A percentile compares a stretch with the other conserved stretches of the same genome.
Evolutionary conservation across 2,329 filamentous ascomycete genomes (phyloP).

Genomic region (Pestalotiopsis sp.): DNA sequence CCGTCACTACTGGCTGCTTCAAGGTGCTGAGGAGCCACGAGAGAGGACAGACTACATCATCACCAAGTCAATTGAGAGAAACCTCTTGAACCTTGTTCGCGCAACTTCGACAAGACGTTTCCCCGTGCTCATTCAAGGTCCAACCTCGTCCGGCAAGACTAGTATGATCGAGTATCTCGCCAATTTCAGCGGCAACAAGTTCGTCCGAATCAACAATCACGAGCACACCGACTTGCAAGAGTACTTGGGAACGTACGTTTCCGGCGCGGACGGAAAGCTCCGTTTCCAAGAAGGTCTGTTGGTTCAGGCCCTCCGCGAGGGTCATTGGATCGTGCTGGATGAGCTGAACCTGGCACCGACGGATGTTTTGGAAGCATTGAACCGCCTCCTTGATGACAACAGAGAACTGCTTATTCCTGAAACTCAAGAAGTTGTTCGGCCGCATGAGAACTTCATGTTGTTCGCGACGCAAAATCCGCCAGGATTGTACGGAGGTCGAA

Average conservation of each 20-base stretch:
- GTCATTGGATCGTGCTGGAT: slow-evolving; percentile 97
- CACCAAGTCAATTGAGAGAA: slow-evolving; percentile 91
- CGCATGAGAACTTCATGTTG: slow-evolving; percentile 94
- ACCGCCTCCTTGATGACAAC: slow-evolving; percentile 94
- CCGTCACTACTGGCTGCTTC: slow-evolving; percentile 86
- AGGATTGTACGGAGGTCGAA: slow-evolving; percentile 92
- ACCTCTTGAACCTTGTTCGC: slow-evolving; percentile 90
- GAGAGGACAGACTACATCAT: slow-evolving; percentile 92
- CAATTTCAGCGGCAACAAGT: slow-evolving; percentile 95
- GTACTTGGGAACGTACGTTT: slow-evolving; percentile 93
- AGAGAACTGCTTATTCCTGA: slow-evolving; percentile 94
- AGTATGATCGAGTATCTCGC: slow-evolving; percentile 99
- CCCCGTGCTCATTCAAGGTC: slow-evolving; percentile 93
- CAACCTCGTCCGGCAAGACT: slow-evolving; percentile 96
- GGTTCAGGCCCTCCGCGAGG: slow-evolving; percentile 88
- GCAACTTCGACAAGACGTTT: slow-evolving; percentile 91
- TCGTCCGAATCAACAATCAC: slow-evolving; percentile 98
- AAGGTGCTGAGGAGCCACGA: slow-evolving; percentile 68
- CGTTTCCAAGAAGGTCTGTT: slow-evolving; percentile 92
- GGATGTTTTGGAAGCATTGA: slow-evolving; percentile 94
- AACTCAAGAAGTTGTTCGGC: slow-evolving; percentile 90
- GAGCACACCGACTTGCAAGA: slow-evolving; percentile 98
- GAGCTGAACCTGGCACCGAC: slow-evolving; percentile 96
- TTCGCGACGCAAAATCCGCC: slow-evolving; percentile 98
- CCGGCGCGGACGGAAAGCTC: slow-evolving; percentile 80